These are phyloP conservation scores for Sarocladium strictum DNA, from an alignment of 2,329 filamentous ascomycete species.

Conservation along the genomic window DNA sequence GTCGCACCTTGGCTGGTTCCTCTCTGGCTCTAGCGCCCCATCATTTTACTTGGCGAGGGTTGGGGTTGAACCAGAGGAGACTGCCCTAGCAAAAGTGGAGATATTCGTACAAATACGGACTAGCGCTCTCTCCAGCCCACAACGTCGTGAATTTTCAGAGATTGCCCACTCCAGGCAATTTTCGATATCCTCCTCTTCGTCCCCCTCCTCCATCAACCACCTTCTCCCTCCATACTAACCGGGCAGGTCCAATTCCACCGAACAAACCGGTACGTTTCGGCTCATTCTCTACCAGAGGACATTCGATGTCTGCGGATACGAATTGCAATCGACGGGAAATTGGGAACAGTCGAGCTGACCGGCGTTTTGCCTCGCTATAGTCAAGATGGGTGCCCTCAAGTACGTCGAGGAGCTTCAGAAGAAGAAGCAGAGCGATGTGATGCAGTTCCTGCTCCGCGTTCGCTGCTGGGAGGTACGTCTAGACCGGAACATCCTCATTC, in stretches of 20 bases:
- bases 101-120: background rate
- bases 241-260: slow-evolving; percentile 17
- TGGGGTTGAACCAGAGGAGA: background rate
- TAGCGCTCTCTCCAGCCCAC: background rate
- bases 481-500: slow-evolving; percentile 7
- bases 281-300: slow-evolving; percentile 3
- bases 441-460: slow-evolving; percentile 99
- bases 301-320: background rate
- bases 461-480: slow-evolving; percentile 98
- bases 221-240: slow-evolving; percentile 9
- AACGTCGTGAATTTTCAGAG: slow-evolving; percentile 3
- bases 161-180: slow-evolving; percentile 1
- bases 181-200: slow-evolving; percentile 9
- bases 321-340: slow-evolving; percentile 10
- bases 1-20: no score
- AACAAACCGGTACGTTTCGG: slow-evolving; percentile 29
- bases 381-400: slow-evolving; percentile 99
- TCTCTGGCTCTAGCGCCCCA: no score
- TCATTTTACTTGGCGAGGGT: background rate
- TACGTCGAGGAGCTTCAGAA: slow-evolving; percentile 99
- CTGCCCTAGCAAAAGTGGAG: slow-evolving; percentile 5
- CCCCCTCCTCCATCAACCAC: slow-evolving; percentile 11
- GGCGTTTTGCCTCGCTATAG: slow-evolving; percentile 25
- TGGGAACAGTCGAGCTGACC: slow-evolving; percentile 11
- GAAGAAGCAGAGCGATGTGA: slow-evolving; percentile 99